Evolutionary conservation across 1,284 basidiomycete species (phyloP).

Genomic region (Ceratobasidium sp.): DNA sequence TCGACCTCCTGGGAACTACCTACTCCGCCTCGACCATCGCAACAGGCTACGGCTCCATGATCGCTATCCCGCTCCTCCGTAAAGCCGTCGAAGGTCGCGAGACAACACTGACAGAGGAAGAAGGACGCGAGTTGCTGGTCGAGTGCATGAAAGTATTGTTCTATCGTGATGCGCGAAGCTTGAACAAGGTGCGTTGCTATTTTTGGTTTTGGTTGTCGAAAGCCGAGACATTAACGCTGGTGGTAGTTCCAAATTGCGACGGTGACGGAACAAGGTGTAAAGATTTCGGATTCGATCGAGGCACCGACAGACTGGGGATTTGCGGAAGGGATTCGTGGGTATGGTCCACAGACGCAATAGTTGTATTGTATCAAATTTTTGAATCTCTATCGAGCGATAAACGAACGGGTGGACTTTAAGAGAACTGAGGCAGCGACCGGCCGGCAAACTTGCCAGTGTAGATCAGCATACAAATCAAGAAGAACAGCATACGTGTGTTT

Average conservation of each 20-base stretch:
- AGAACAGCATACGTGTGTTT: too few species aligned
- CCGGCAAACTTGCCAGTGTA: too few species aligned
- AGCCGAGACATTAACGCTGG: not conserved
- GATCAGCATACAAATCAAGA: too few species aligned
- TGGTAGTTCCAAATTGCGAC: conserved; percentile 93
- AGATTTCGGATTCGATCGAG: conserved; percentile 83
- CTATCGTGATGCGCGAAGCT: conserved; percentile 95
- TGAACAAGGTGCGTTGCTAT: conserved; percentile 83
- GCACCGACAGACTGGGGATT: conserved; percentile 90
- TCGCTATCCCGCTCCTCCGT: conserved; percentile 93
- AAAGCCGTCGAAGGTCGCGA: conserved; percentile 90
- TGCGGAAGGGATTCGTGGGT: conserved; percentile 91
- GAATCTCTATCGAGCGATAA: not conserved
- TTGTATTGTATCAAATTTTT: not conserved
- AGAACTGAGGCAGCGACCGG: too few species aligned
- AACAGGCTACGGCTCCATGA: conserved; percentile 95
- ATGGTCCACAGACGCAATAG: conserved; percentile 78
- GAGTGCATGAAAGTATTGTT: conserved; percentile 95
- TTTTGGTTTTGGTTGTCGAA: conserved; percentile 1
- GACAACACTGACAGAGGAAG: conserved; percentile 78
- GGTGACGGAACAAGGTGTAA: conserved; percentile 81
- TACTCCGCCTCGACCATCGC: conserved; percentile 96
- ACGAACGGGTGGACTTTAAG: too few species aligned
- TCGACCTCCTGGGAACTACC: conserved; percentile 97
- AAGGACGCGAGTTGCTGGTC: conserved; percentile 84